A percentile compares a stretch with the other conserved stretches of the same genome.
These are phyloP conservation scores for Termitomyces sp. DNA, from an alignment of 768 basidiomycete species.

Conservation along the genomic window DNA sequence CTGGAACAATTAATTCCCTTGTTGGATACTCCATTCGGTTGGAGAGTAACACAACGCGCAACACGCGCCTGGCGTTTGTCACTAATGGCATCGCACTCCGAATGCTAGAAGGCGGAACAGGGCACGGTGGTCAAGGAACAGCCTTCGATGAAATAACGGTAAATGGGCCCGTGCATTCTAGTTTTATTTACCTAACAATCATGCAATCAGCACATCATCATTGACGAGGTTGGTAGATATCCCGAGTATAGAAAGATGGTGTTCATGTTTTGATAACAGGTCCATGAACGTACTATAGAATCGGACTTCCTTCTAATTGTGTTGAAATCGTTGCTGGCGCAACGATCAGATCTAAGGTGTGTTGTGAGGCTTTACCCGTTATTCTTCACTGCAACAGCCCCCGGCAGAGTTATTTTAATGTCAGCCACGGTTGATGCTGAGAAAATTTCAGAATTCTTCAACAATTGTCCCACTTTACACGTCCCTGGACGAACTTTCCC, in stretches of 20 bases:
- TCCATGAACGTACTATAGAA: slow-evolving; percentile 96
- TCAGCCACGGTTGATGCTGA: slow-evolving; percentile 92
- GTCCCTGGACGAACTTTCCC: slow-evolving; percentile 96
- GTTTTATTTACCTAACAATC: background rate
- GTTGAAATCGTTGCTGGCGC: slow-evolving; percentile 72
- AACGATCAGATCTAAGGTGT: slow-evolving; percentile 82
- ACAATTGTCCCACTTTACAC: slow-evolving; percentile 75
- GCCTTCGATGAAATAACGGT: slow-evolving; percentile 96
- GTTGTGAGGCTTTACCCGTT: slow-evolving; percentile 10
- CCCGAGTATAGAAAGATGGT: background rate
- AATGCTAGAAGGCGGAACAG: slow-evolving; percentile 89
- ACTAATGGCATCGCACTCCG: slow-evolving; percentile 94
- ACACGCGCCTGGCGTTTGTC: slow-evolving; percentile 77
- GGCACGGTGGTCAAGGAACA: slow-evolving; percentile 62
- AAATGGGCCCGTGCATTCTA: slow-evolving; percentile 9
- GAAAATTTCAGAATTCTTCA: slow-evolving; percentile 86
- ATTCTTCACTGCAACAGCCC: slow-evolving; percentile 3
- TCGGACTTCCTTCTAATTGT: slow-evolving; percentile 96
- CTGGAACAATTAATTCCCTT: slow-evolving; percentile 72
- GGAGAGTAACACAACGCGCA: slow-evolving; percentile 78
- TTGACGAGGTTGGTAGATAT: slow-evolving; percentile 69
- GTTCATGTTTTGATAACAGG: slow-evolving; percentile 34
- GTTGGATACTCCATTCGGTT: slow-evolving; percentile 94
- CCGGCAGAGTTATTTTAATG: slow-evolving; percentile 82
- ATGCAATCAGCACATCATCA: slow-evolving; percentile 78